Evolutionary conservation across 2,329 filamentous ascomycete species (phyloP), one percentile per base, ranked within the genome.

Genomic region (Curvularia hawaiiensis): DNA sequence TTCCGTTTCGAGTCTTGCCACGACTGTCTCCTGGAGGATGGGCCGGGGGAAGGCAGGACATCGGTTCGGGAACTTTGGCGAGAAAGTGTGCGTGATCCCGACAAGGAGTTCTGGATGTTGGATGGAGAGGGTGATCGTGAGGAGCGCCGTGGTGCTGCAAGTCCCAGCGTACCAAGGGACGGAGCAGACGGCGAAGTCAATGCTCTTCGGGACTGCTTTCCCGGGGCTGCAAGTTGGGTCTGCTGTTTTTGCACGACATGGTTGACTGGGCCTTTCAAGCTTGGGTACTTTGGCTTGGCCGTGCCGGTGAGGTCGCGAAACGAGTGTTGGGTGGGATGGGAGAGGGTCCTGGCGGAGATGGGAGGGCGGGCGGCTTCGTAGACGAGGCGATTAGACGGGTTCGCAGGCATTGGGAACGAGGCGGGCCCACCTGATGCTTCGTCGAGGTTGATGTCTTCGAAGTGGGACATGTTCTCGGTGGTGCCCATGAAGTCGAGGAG

Each of bases 391-490:
- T 71, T 70, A 31, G 69, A 69, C 24, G 66, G 59, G 48, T 67
- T 64, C 16, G 52, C 30, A 28, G 72, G 63, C 53, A 72, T 58
- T 45, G 85, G 84, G 35, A 84, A 84, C 61, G 80, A 65, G n/a
- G 62, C 51, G 11, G 74, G 71, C 39, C 68, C 69, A 28, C 53
- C 54, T 26, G 60, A 61, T 58, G 82, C 82, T 67, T 90, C 88
- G 59, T 92, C 89, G 30, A 98, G 85, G 12, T 90, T 91, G 73
- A 97, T 97, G 64, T 97, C 94, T 75, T 98, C 94, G 69, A 97
- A 97, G 75, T 97, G 88, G 62, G 87, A 88, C 56, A 89, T 85
- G 71, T 96, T 58, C 52, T 58, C 91, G 70, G 88, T 87, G 26
- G 79, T 77, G 66, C 75, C 73, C 59, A 77, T 74, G 46, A 76